A percentile compares a stretch with the other conserved stretches of the same genome.
phyloP scores from a whole-genome alignment of 2,329 filamentous ascomycete genomes.

The Fusarium citri region DNA sequence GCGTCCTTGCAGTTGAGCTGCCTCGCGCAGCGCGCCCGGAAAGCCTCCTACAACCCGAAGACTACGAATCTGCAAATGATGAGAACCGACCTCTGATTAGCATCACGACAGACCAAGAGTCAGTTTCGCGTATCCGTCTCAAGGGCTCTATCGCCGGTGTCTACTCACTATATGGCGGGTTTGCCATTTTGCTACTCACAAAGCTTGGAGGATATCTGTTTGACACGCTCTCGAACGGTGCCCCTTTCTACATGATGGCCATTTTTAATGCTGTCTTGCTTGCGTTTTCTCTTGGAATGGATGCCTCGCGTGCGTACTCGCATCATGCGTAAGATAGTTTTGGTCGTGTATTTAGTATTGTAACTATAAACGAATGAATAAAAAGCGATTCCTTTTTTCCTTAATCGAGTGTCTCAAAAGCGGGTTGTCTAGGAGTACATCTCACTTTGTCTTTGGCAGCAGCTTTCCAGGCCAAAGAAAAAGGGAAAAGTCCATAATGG shows the following conservation, averaged over 20 bases:
- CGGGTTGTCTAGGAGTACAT: not conserved
- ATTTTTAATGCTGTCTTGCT: constrained; percentile 83
- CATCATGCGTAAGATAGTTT: constrained; percentile 21
- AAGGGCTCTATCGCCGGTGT: constrained; percentile 96
- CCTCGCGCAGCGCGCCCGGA: constrained; percentile 41
- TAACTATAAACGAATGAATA: constrained; percentile 32
- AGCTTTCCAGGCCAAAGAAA: not conserved
- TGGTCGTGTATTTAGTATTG: not conserved
- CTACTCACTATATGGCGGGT: constrained; percentile 90
- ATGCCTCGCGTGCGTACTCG: constrained; percentile 57
- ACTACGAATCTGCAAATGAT: constrained; percentile 56
- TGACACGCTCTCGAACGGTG: constrained; percentile 77
- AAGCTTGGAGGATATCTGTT: constrained; percentile 91
- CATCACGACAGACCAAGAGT: constrained; percentile 47
- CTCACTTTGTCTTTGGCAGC: not conserved
- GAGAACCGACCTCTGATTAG: constrained; percentile 54
- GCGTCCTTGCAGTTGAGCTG: constrained; percentile 71
- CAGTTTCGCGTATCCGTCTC: constrained; percentile 67
- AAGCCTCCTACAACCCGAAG: constrained; percentile 50
- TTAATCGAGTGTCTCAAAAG: not conserved
- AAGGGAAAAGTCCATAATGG: not conserved
- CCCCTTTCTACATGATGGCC: constrained; percentile 96
- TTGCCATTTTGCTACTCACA: constrained; percentile 89
- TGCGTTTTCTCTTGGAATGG: constrained; percentile 64
- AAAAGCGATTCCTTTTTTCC: constrained; percentile 20